Conservation (phyloP, 2,329 filamentous ascomycete species). For the Venturia effusa region DNA sequence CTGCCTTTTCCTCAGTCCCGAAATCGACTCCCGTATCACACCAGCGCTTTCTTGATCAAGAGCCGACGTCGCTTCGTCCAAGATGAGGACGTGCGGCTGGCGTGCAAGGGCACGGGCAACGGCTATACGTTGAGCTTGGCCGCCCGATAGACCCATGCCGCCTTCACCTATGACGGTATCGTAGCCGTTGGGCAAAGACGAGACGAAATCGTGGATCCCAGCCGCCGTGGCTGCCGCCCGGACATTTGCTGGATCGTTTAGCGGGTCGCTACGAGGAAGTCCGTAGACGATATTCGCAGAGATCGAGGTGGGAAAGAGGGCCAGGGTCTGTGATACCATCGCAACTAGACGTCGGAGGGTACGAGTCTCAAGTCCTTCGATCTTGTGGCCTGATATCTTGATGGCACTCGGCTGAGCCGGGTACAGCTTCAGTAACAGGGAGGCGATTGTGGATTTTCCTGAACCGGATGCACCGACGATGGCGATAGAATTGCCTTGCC, state of each 20-base stretch:
- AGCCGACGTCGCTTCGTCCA: slow-evolving; percentile 81
- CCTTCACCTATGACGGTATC: slow-evolving; percentile 67
- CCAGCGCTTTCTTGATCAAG: slow-evolving; percentile 61
- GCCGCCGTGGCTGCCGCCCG: slow-evolving; percentile 41
- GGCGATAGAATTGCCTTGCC: slow-evolving; percentile 55
- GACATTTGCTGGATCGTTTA: slow-evolving; percentile 30
- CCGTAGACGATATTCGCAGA: slow-evolving; percentile 78
- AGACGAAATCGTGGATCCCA: slow-evolving; percentile 67
- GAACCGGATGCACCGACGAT: slow-evolving; percentile 77
- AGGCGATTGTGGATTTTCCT: slow-evolving; percentile 80
- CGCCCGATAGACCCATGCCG: slow-evolving; percentile 62
- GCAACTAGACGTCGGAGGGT: slow-evolving; percentile 51
- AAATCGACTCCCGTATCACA: slow-evolving; percentile 53
- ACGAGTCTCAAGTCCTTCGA: slow-evolving; percentile 47
- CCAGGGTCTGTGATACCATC: slow-evolving; percentile 60
- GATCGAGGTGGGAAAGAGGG: slow-evolving; percentile 68
- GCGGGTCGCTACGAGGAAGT: slow-evolving; percentile 35
- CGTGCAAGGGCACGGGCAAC: slow-evolving; percentile 72
- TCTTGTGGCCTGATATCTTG: slow-evolving; percentile 44
- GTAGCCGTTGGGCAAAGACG: slow-evolving; percentile 59
- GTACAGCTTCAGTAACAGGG: slow-evolving; percentile 65
- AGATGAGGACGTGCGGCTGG: slow-evolving; percentile 58
- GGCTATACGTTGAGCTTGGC: slow-evolving; percentile 70
- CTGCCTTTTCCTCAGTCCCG: slow-evolving; percentile 21
- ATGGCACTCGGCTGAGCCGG: slow-evolving; percentile 8